Evolutionary conservation across 1,139 yeast genomes (phyloP), one percentile per base, ranked within the genome.

Genomic region (Yamadazyma sp.): DNA sequence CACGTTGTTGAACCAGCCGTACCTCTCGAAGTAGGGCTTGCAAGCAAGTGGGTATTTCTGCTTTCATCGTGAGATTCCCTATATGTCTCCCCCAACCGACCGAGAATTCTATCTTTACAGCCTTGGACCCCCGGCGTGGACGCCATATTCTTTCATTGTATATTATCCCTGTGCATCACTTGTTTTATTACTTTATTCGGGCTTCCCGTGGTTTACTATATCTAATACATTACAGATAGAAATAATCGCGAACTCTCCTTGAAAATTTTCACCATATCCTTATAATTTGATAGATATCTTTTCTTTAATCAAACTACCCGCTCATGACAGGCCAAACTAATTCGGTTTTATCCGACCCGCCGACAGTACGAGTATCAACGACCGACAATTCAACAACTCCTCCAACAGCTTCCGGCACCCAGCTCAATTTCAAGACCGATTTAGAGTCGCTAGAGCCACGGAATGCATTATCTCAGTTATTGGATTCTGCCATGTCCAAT

Each of bases 1-100:
- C 44, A 80, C 84, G 55, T 72, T 75, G 47, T 71, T 91, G 62
- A 91, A 91, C 61, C 73, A 74, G 48, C 86, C 84, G 1, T 83
- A 81, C 50, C 49, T 68, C 8, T 16, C 32, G 7, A 29, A 29
- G 11, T 11, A 29, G 7, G 16, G 41, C n/a, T n/a, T n/a, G n/a
- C n/a, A n/a, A n/a, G n/a, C n/a, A n/a, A n/a, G n/a, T n/a, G n/a
- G n/a, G n/a, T n/a, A n/a, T n/a, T n/a, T n/a, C n/a, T n/a, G n/a
- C n/a, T n/a, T n/a, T n/a, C n/a, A n/a, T n/a, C n/a, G n/a, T n/a
- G n/a, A n/a, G n/a, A n/a, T n/a, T n/a, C n/a, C n/a, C n/a, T n/a
- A n/a, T n/a, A n/a, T n/a, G n/a, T n/a, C n/a, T n/a, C n/a, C n/a
- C n/a, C n/a, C n/a, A n/a, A n/a, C n/a, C n/a, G n/a, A n/a, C n/a